A percentile compares a stretch with the other conserved stretches of the same genome.
Evolutionary conservation across 176 grass and related monocot species (phyloP).

Genomic region (Bothriochloa decipiens): DNA sequence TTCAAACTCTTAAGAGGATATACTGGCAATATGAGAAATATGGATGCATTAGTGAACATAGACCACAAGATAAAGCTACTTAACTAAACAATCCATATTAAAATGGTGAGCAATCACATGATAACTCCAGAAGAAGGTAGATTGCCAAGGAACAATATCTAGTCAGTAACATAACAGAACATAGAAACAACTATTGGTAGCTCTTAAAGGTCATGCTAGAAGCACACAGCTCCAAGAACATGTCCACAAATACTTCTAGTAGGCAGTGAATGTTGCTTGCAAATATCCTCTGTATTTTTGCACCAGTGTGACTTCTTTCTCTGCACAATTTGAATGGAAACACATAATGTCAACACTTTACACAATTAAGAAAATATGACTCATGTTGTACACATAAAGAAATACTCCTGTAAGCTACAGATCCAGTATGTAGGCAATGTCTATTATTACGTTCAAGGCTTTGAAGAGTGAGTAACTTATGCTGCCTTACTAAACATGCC

Average conservation of each 20-base stretch:
- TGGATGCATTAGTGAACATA: conserved; percentile 26
- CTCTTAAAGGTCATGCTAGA: conserved; percentile 22
- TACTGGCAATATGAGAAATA: background rate
- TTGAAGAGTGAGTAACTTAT: background rate
- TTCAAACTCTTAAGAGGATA: background rate
- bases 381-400: background rate
- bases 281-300: conserved; percentile 47
- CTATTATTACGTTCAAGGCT: conserved; percentile 4
- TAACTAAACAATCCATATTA: conserved; percentile 35
- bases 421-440: background rate
- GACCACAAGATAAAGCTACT: conserved; percentile 19
- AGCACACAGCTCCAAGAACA: conserved; percentile 35
- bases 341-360: background rate
- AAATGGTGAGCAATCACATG: conserved; percentile 18
- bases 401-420: background rate
- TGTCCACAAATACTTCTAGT: conserved; percentile 43
- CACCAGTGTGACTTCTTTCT: conserved; percentile 38
- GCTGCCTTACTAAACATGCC: background rate
- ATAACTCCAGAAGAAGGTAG: conserved; percentile 24
- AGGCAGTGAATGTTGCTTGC: conserved; percentile 34
- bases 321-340: conserved; percentile 40
- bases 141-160: conserved; percentile 26
- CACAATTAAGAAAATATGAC: background rate
- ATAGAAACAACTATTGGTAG: conserved; percentile 13
- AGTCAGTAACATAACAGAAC: conserved; percentile 19